Conservation (phyloP, 1,139 yeast species). For the Yamadazyma aaseri region DNA sequence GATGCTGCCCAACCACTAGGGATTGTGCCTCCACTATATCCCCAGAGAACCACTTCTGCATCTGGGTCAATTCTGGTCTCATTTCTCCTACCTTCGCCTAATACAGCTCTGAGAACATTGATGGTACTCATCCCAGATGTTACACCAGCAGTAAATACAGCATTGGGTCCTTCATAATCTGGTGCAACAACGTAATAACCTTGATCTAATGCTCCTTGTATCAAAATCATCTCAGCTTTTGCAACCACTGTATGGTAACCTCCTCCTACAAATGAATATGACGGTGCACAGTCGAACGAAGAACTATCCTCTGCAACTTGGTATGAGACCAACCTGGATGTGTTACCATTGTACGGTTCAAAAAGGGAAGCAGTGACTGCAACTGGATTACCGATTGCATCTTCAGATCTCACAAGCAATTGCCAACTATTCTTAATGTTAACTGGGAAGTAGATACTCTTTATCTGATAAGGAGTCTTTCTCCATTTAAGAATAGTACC, state of each 20-base stretch:
- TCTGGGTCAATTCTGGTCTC: slow-evolving; percentile 27
- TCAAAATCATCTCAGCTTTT: slow-evolving; percentile 25
- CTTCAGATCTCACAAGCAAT: slow-evolving; percentile 31
- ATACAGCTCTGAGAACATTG: slow-evolving; percentile 31
- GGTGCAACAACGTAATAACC: slow-evolving; percentile 33
- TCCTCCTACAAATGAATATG: slow-evolving; percentile 29
- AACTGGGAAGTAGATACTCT: slow-evolving; percentile 17
- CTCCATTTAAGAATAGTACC: slow-evolving; percentile 25
- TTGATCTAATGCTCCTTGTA: slow-evolving; percentile 24
- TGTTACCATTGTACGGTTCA: slow-evolving; percentile 31
- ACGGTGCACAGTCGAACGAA: slow-evolving; percentile 28
- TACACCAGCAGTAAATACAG: slow-evolving; percentile 31
- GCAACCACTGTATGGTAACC: slow-evolving; percentile 18
- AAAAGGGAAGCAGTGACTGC: slow-evolving; percentile 33
- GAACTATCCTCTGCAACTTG: slow-evolving; percentile 37
- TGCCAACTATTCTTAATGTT: slow-evolving; percentile 31
- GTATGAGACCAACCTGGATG: slow-evolving; percentile 27
- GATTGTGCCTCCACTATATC: slow-evolving; percentile 42
- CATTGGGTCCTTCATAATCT: slow-evolving; percentile 33
- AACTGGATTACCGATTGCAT: slow-evolving; percentile 27
- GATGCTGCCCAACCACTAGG: slow-evolving; percentile 40
- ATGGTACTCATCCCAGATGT: slow-evolving; percentile 33
- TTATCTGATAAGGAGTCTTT: slow-evolving; percentile 20
- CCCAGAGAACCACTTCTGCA: slow-evolving; percentile 34
- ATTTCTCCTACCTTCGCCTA: slow-evolving; percentile 17